Evolutionary conservation across 306 rosid species (phyloP), one percentile per base, ranked within the genome.

Genomic region (Lablab purpureus): DNA sequence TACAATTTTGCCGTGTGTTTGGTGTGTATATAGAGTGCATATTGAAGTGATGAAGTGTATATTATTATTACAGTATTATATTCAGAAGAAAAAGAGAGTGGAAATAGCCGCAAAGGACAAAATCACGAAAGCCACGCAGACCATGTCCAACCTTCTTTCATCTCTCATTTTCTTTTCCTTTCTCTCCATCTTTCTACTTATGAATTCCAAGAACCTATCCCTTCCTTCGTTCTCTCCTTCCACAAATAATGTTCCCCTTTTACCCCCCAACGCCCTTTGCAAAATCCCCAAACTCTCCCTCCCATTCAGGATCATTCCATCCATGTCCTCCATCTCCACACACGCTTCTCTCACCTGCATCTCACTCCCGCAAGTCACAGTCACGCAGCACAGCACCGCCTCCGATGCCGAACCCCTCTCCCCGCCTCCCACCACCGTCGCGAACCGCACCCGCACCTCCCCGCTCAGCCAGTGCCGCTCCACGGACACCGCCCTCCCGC

Each of bases 401-500:
- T 90, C 98, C 71, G 82, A 22, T 36, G 95, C 84, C 0, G 88
- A 17, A 5, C 96, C 93, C n/a, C 17, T 84, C 7, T 84, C 88
- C 0, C 93, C 98, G 0, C 67, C 97, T 1, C 27, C 37, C 0
- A 92, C 17, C 14, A 91, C 83, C n/a, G 91, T 40, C 6, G 90
- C 80, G 75, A 92, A 94, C 37, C 77, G 58, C 68, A 59, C 92
- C 25, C 83, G 85, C 12, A 89, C 85, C 62, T 92, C 97, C 10
- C 97, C 92, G 78, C 86, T 94, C 62, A 94, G 69, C 97, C 97
- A 92, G 88, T 92, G 98, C 15, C 92, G 87, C 55, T 79, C 73
- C 50, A 92, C 93, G 22, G 87, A 83, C n/a, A 92, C 92, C 54
- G 92, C 84, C 73, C 49, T 66, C 64, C 81, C 75, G 70, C 97